phyloP scores from a whole-genome alignment of 176 grass and related monocot genomes.

The Zoysia japonica region DNA sequence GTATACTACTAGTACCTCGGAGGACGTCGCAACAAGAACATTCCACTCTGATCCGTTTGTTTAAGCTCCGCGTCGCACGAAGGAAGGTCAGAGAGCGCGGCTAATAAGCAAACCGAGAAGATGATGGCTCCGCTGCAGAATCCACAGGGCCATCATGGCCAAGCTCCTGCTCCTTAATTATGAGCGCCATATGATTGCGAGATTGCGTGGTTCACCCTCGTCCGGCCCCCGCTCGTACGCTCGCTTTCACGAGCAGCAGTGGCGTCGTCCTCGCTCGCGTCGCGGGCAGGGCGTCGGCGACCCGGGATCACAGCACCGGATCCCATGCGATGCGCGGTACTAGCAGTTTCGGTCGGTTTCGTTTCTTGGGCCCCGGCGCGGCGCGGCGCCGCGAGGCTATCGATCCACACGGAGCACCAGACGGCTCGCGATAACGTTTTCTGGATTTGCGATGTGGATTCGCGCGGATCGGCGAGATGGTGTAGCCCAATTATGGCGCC shows the following conservation, averaged over 20 bases:
- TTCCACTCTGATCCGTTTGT: constrained; percentile 21
- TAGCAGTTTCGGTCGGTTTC: neutral
- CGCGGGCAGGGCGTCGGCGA: too few species aligned
- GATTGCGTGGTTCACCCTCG: neutral
- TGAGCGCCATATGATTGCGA: constrained; percentile 31
- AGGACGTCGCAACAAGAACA: neutral
- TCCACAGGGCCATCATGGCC: constrained; percentile 34
- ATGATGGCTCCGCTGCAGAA: constrained; percentile 43
- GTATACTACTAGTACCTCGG: neutral
- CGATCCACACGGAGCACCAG: constrained; percentile 19
- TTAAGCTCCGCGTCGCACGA: constrained; percentile 4
- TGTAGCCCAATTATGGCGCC: constrained; percentile 21
- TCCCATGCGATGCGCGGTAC: neutral
- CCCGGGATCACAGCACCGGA: constrained; percentile 1
- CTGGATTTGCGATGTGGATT: neutral
- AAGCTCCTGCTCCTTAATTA: constrained; percentile 27
- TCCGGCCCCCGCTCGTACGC: neutral
- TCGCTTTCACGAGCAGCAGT: constrained; percentile 21
- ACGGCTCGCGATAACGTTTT: neutral
- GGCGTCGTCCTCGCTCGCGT: too few species aligned
- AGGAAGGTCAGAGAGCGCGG: constrained; percentile 13
- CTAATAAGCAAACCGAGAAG: constrained; percentile 22
- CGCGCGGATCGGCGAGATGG: neutral
- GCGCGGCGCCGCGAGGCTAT: constrained; percentile 2
- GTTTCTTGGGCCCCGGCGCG: constrained; percentile 26